A percentile compares a stretch with the other conserved stretches of the same genome.
phyloP scores from a whole-genome alignment of 1,139 yeast species.

The Candida labiduridarum region DNA sequence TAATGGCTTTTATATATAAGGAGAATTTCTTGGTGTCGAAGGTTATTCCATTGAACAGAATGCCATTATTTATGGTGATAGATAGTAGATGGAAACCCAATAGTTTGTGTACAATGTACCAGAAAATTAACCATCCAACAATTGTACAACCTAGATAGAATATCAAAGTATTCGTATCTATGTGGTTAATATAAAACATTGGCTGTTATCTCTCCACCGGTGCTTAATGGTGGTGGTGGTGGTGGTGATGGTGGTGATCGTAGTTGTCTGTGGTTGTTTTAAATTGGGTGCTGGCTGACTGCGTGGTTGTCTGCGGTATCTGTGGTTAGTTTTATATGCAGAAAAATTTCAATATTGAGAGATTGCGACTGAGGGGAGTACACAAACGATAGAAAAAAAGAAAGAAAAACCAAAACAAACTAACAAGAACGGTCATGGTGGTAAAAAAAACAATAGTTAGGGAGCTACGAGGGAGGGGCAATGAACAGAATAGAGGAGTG shows the following conservation, averaged over 20 bases:
- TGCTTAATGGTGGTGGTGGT: background rate
- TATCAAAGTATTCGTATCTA: conserved; percentile 8
- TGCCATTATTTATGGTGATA: conserved; percentile 41
- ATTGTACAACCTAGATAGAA: conserved; percentile 6
- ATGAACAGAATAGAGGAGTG: no score
- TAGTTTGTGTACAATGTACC: conserved; percentile 31
- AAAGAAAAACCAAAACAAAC: background rate
- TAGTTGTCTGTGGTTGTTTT: background rate
- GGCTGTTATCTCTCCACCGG: no score
- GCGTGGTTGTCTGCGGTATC: no score
- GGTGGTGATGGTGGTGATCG: background rate
- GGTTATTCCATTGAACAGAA: conserved; percentile 38
- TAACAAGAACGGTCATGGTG: no score
- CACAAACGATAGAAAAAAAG: background rate
- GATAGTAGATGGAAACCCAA: conserved; percentile 39
- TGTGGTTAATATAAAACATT: conserved; percentile 1
- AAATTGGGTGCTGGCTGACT: background rate
- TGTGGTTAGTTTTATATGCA: no score
- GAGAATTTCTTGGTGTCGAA: conserved; percentile 17
- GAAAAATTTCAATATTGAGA: no score
- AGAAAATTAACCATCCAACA: conserved; percentile 15
- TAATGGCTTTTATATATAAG: conserved; percentile 26
- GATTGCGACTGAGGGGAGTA: background rate
- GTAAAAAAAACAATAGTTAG: no score
- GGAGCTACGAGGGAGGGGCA: no score